These are phyloP conservation scores for Taphrina deformans DNA, from an alignment of 1,139 yeast genomes.

Conservation along the genomic window DNA sequence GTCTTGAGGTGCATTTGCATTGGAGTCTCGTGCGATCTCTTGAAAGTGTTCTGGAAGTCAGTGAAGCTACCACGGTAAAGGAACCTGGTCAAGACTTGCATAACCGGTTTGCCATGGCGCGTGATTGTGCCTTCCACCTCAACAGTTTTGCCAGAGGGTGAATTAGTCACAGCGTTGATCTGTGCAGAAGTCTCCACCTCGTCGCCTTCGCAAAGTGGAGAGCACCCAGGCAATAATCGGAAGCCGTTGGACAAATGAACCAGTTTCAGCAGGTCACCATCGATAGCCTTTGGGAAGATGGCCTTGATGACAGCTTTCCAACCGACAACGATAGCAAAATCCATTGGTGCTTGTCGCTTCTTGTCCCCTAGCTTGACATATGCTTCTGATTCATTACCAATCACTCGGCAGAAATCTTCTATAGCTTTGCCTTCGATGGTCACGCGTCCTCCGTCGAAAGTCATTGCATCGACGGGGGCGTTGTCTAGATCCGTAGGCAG, in stretches of 20 bases:
- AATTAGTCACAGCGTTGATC: conserved; percentile 84
- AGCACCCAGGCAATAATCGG: conserved; percentile 88
- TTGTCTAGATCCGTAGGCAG: conserved; percentile 57
- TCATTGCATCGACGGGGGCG: conserved; percentile 62
- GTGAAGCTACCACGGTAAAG: conserved; percentile 89
- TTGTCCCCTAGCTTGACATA: conserved; percentile 87
- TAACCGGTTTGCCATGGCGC: conserved; percentile 73
- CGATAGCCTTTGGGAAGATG: conserved; percentile 92
- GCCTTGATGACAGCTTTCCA: conserved; percentile 98
- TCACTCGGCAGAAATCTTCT: conserved; percentile 92
- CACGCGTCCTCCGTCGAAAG: conserved; percentile 67
- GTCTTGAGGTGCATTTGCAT: conserved; percentile 71
- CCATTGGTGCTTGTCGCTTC: conserved; percentile 83
- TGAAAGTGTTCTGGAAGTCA: conserved; percentile 91
- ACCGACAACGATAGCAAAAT: conserved; percentile 96
- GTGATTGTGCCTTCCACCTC: conserved; percentile 89
- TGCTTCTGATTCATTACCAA: conserved; percentile 95
- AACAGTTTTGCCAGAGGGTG: conserved; percentile 90
- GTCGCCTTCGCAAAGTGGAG: conserved; percentile 86
- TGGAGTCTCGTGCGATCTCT: conserved; percentile 82
- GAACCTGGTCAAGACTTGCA: conserved; percentile 94
- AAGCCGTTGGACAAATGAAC: conserved; percentile 95
- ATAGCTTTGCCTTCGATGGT: conserved; percentile 74
- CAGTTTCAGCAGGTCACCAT: conserved; percentile 90
- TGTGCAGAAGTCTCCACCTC: conserved; percentile 78